Evolutionary conservation across 768 basidiomycete species (phyloP).

Genomic region (Lentinus brumalis): DNA sequence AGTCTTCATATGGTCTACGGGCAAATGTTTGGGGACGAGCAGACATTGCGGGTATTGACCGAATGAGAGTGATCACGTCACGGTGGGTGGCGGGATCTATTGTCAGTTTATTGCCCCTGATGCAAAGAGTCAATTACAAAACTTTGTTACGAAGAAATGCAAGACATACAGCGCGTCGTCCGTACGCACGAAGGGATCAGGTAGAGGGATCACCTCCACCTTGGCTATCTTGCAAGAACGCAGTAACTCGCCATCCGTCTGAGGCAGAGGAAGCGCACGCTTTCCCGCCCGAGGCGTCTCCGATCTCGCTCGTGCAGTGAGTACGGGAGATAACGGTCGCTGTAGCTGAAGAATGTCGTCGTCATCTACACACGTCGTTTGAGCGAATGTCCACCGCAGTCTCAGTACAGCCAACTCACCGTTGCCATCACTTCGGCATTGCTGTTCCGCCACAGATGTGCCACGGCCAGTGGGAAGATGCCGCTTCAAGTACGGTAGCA

Average conservation of each 20-base stretch:
- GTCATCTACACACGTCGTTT: neutral
- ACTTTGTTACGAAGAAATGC: neutral
- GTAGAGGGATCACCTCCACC: neutral
- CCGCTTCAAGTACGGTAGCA: slow-evolving; percentile 11
- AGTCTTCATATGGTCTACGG: slow-evolving; percentile 23
- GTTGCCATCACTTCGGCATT: slow-evolving; percentile 36
- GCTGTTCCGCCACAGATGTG: slow-evolving; percentile 19
- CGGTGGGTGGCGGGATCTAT: slow-evolving; percentile 31
- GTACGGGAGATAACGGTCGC: slow-evolving; percentile 45
- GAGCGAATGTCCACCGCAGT: neutral
- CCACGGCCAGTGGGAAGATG: slow-evolving; percentile 19
- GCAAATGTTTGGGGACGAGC: neutral
- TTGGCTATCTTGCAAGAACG: neutral
- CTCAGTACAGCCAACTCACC: slow-evolving; percentile 6
- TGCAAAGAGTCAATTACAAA: slow-evolving; percentile 5
- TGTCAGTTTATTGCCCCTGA: slow-evolving; percentile 35
- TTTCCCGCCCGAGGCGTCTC: slow-evolving; percentile 48
- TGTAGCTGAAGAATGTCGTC: neutral
- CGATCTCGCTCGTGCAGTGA: slow-evolving; percentile 48
- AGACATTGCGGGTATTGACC: slow-evolving; percentile 21
- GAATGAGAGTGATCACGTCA: slow-evolving; percentile 32
- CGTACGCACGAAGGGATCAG: slow-evolving; percentile 19
- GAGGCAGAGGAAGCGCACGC: slow-evolving; percentile 33
- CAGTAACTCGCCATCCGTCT: slow-evolving; percentile 10
- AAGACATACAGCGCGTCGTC: slow-evolving; percentile 45